These are phyloP conservation scores for Eucalyptus curtisii DNA, from an alignment of 345 rosid species.

Conservation along the genomic window DNA sequence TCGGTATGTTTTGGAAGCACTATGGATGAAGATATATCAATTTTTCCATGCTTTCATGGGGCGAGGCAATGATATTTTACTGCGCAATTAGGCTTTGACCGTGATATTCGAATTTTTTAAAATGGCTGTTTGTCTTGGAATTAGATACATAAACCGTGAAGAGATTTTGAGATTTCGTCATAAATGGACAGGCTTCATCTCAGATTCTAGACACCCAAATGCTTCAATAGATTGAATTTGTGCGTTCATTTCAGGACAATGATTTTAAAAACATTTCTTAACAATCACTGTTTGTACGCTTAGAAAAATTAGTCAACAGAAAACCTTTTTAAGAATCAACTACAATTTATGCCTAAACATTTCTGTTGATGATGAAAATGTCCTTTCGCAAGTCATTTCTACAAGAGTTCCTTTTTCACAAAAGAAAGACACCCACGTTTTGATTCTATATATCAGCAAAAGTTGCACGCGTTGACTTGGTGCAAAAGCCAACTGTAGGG, in stretches of 20 bases:
- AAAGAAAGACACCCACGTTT: not conserved
- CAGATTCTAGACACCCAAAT: not conserved
- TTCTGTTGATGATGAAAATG: not conserved
- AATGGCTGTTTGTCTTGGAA: not conserved
- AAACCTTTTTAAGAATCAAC: not conserved
- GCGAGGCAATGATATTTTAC: not conserved
- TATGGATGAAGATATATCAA: not conserved
- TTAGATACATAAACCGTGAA: not conserved
- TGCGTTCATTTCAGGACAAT: not conserved
- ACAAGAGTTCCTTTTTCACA: not conserved
- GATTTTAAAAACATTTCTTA: not conserved
- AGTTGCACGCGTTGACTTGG: not conserved
- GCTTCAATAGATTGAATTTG: not conserved
- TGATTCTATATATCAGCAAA: not conserved
- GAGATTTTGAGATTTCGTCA: not conserved
- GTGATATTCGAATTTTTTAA: not conserved
- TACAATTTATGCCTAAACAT: not conserved
- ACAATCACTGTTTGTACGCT: not conserved
- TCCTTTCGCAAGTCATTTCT: not conserved
- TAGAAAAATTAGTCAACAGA: not conserved
- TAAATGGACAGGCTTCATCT: not conserved
- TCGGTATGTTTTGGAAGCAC: not conserved
- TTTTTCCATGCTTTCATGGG: not conserved
- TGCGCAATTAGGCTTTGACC: not conserved
- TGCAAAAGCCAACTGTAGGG: not conserved